phyloP scores from a whole-genome alignment of 2,329 filamentous ascomycete species.

The Teratosphaeria viscida region DNA sequence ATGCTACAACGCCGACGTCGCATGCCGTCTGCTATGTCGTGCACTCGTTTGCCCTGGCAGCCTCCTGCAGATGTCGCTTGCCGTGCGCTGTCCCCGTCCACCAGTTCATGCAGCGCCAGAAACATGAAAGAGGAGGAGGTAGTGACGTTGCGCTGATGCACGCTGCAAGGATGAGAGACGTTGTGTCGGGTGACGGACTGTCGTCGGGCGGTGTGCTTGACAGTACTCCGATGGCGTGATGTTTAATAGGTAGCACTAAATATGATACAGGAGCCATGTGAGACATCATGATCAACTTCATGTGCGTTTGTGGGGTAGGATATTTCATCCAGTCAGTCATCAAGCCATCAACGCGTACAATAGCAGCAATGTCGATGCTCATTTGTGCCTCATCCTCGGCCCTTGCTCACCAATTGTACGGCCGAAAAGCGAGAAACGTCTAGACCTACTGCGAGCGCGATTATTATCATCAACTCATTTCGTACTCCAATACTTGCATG shows the following conservation, averaged over 20 bases:
- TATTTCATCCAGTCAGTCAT: too few relatives aligned
- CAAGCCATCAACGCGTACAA: too few relatives aligned
- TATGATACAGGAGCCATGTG: neutral
- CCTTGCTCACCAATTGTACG: too few relatives aligned
- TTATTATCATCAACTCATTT: too few relatives aligned
- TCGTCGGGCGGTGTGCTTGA: neutral
- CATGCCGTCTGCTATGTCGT: neutral
- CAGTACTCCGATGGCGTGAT: neutral
- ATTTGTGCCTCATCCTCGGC: too few relatives aligned
- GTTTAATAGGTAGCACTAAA: neutral
- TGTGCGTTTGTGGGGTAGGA: too few relatives aligned
- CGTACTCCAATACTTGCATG: neutral
- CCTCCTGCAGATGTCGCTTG: neutral
- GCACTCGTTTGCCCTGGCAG: neutral
- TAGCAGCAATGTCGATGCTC: too few relatives aligned
- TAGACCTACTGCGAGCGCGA: too few relatives aligned
- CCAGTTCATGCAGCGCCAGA: neutral
- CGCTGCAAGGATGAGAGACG: neutral
- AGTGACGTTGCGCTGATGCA: neutral
- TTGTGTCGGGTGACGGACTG: neutral
- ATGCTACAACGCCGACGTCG: neutral
- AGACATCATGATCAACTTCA: too few relatives aligned
- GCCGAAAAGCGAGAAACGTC: too few relatives aligned
- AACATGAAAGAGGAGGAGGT: neutral
- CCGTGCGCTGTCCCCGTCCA: neutral